Evolutionary conservation across 495 filamentous ascomycete species (phyloP).

Genomic region (Penicillium roqueforti): DNA sequence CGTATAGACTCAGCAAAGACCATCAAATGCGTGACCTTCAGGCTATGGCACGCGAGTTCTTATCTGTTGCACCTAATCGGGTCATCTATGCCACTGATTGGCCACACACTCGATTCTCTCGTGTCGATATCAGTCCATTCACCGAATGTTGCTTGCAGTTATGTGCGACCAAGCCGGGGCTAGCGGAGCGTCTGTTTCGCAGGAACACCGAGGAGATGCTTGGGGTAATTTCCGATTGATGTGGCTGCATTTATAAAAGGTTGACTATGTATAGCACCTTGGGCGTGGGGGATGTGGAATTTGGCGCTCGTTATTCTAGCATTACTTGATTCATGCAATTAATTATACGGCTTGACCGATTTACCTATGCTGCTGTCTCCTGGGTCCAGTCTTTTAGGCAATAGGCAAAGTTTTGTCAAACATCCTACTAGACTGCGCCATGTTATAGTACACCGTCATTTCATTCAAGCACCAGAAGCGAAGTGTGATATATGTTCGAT

Average conservation of each 20-base stretch:
- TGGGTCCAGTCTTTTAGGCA: not conserved
- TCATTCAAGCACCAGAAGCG: not conserved
- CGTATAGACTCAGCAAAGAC: constrained; percentile 46
- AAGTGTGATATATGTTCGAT: constrained; percentile 12
- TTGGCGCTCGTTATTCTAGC: not conserved
- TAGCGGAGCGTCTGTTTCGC: constrained; percentile 43
- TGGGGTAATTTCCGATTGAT: constrained; percentile 12
- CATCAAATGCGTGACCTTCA: constrained; percentile 32
- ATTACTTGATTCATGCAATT: not conserved
- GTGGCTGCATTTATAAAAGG: not conserved
- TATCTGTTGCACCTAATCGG: constrained; percentile 32
- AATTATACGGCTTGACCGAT: not conserved
- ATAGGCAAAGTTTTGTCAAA: too few species aligned
- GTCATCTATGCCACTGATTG: constrained; percentile 52
- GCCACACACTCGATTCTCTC: constrained; percentile 49
- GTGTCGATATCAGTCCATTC: constrained; percentile 42
- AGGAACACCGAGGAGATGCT: constrained; percentile 44
- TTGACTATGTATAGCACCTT: not conserved
- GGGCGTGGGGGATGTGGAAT: not conserved
- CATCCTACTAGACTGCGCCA: not conserved
- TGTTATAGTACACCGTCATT: not conserved
- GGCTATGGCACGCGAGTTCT: constrained; percentile 36
- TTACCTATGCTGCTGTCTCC: not conserved
- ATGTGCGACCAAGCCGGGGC: constrained; percentile 33
- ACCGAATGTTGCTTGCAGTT: constrained; percentile 40